Evolutionary conservation across 208 protist species (phyloP).

Genomic region (Naegleria lovaniensis): DNA sequence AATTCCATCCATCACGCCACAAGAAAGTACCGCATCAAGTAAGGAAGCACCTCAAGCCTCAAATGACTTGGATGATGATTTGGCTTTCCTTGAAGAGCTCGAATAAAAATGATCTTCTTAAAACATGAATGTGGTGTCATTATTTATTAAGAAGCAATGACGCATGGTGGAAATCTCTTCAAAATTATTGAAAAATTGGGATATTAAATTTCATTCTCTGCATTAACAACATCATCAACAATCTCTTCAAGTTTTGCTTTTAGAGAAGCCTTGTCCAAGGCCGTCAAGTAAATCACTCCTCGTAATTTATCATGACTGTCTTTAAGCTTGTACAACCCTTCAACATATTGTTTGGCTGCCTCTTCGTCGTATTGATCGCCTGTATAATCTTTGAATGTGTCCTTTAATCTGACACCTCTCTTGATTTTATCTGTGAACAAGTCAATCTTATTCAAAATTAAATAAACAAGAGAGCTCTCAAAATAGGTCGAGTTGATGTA

Average conservation of each 20-base stretch:
- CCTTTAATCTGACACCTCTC: neutral
- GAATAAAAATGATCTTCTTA: neutral
- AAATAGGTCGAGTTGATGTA: constrained; percentile 66
- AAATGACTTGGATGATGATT: neutral
- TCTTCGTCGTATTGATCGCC: neutral
- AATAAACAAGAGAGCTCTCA: constrained; percentile 52
- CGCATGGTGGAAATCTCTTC: too few species aligned
- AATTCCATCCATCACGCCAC: neutral
- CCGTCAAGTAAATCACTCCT: neutral
- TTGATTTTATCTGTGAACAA: constrained; percentile 66
- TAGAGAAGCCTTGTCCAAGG: neutral
- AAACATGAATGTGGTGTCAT: too few species aligned
- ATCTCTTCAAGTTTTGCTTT: neutral
- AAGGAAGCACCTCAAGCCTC: neutral
- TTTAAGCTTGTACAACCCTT: neutral
- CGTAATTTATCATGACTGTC: neutral
- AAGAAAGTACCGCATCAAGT: neutral
- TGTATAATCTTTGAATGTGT: neutral
- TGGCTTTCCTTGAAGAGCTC: neutral
- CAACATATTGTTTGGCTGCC: neutral
- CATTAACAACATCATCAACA: neutral
- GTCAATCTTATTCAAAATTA: constrained; percentile 76
- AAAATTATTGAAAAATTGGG: too few species aligned
- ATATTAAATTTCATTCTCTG: neutral
- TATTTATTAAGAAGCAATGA: too few species aligned